Percentiles rank a stretch among this genome's conserved stretches.
Conservation (phyloP, 2,329 filamentous ascomycete species). For the Clonostachys solani region DNA sequence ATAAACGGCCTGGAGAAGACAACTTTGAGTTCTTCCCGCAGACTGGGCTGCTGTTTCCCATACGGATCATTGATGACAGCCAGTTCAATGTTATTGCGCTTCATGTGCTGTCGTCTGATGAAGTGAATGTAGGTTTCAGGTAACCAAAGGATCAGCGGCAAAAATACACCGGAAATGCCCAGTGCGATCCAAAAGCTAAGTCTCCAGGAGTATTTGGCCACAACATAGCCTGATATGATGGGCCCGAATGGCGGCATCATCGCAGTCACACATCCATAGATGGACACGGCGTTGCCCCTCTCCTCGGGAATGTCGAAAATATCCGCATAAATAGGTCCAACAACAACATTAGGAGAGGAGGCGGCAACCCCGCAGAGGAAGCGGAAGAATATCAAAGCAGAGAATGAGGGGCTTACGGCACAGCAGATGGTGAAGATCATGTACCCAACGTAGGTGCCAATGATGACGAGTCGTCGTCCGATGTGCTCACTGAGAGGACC, state of each 20-base stretch:
- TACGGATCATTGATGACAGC: not conserved
- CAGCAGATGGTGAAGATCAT: conserved; percentile 5
- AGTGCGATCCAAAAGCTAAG: not conserved
- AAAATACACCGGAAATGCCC: not conserved
- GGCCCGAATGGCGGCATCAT: not conserved
- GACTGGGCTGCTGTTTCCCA: conserved; percentile 42
- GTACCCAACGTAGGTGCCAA: not conserved
- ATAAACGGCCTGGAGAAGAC: not conserved
- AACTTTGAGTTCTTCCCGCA: conserved; percentile 46
- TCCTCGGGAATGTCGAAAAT: conserved; percentile 13
- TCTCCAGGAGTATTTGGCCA: not conserved
- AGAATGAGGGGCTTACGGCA: conserved; percentile 34
- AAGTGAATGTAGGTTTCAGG: conserved; percentile 36
- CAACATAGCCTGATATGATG: conserved; percentile 19
- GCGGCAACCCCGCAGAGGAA: conserved; percentile 21
- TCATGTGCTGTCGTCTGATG: conserved; percentile 44
- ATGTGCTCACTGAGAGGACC: not conserved
- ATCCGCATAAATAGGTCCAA: conserved; percentile 23
- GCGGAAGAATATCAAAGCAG: conserved; percentile 35
- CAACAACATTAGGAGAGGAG: conserved; percentile 22
- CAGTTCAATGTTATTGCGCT: conserved; percentile 45
- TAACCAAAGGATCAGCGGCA: not conserved
- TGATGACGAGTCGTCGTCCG: not conserved
- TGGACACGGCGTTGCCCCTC: not conserved
- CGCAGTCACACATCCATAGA: not conserved